Percentiles rank a stretch among this genome's conserved stretches.
Conservation (phyloP, 208 protist genomes). For the Naegleria lovaniensis region DNA sequence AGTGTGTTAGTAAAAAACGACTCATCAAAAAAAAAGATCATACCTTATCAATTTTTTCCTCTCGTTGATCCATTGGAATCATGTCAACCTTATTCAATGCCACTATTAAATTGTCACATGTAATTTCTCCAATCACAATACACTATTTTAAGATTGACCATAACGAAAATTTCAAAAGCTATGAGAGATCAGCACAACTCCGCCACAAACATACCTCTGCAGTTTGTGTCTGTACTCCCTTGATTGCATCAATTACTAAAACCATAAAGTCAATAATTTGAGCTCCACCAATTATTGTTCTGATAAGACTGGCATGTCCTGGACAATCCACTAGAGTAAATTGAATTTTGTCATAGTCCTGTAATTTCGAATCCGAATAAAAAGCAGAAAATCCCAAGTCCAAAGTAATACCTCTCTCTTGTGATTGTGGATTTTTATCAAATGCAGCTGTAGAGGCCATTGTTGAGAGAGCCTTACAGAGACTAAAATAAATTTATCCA, state of each 20-base stretch:
- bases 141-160: conserved; percentile 36
- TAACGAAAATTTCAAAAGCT: no score
- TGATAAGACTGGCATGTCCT: conserved; percentile 94
- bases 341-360: conserved; percentile 57
- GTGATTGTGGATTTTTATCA: conserved; percentile 93
- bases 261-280: conserved; percentile 97
- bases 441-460: conserved; percentile 87
- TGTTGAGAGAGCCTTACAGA: conserved; percentile 79
- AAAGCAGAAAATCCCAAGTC: conserved; percentile 94
- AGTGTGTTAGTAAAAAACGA: neutral
- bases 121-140: conserved; percentile 72
- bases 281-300: conserved; percentile 88
- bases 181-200: neutral
- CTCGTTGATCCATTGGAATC: conserved; percentile 45
- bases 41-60: conserved; percentile 44
- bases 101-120: conserved; percentile 72
- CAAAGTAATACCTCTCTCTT: conserved; percentile 91
- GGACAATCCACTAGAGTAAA: conserved; percentile 97
- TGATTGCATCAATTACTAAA: conserved; percentile 89
- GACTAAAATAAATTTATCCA: conserved; percentile 21
- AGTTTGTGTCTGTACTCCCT: conserved; percentile 97
- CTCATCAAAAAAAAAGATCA: neutral
- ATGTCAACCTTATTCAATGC: conserved; percentile 94
- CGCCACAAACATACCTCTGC: conserved; percentile 60
- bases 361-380: conserved; percentile 26